A percentile compares a stretch with the other conserved stretches of the same genome.
Evolutionary conservation across 768 basidiomycete genomes (phyloP).

Genomic region (Suillus decipiens): DNA sequence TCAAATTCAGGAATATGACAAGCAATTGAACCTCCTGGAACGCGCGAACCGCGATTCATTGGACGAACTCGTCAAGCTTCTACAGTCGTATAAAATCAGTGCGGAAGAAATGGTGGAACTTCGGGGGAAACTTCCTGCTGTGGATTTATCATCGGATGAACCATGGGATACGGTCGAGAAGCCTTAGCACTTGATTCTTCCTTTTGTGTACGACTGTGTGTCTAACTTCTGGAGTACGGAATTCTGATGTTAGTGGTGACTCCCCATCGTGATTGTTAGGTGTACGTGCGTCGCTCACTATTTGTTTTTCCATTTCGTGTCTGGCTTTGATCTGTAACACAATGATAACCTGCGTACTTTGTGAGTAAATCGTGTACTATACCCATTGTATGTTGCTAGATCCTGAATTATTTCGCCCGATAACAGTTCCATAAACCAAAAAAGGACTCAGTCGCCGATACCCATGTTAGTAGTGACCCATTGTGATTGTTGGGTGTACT

Average conservation of each 20-base stretch:
- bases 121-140: too few species aligned
- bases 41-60: background rate
- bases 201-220: background rate
- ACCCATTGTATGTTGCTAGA: too few species aligned
- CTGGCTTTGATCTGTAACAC: background rate
- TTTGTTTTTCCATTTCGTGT: too few species aligned
- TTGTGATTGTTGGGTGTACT: background rate
- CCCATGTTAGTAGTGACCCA: too few species aligned
- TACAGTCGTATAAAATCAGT: background rate
- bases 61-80: background rate
- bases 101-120: background rate
- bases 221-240: background rate
- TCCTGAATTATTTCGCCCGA: background rate
- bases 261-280: too few species aligned
- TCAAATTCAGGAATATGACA: background rate
- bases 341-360: too few species aligned
- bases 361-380: too few species aligned
- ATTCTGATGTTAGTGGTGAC: too few species aligned
- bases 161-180: background rate
- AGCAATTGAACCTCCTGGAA: background rate
- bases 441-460: too few species aligned
- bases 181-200: background rate
- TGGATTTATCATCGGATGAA: too few species aligned
- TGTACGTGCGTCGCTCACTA: background rate
- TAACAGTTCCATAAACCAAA: too few species aligned